Base-by-base conservation (phyloP, 768 basidiomycete species). In the Lactarius sanguifluus region DNA sequence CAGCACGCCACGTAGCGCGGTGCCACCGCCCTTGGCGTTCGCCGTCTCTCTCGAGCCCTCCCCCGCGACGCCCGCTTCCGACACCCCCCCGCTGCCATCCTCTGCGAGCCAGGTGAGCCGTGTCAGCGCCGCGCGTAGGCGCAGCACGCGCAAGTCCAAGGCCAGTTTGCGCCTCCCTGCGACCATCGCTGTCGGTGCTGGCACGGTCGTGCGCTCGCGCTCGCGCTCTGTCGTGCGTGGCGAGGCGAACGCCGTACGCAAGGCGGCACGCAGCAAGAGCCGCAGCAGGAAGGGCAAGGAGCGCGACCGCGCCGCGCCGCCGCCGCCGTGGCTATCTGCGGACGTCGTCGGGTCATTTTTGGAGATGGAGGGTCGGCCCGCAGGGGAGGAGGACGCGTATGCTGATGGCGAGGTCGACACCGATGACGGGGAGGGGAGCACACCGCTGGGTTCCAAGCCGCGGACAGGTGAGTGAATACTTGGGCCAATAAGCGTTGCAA, bases 101-200 rank as follows among this genome's bases (percentile, higher is more conserved):
- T 25, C n/a, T 2, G 28, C 72, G 16, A 81, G 78, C 59, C 72
- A 79, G 38, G 32, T 73, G 40, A 79, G 80, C 43, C 79, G 82
- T 9, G 80, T 92, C 3, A 81, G 82, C 5, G 86, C 91, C 5
- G 91, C 91, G 1, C 83, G 84, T 64, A 82, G 78, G 65, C 82
- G 90, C 47, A 89, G 87, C 73, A 79, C 80, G 52, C 81, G 88
- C 1, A 80, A 84, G 9, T 90, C 89, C 5, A 85, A 87, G 69
- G 82, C 85, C 28, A 90, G 88, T 72, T 76, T 92, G 9, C 84
- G 90, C 1, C 77, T 91, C 28, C 86, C 65, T 12, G 23, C 85
- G 0, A 25, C 52, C 25, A 58, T 61, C 9, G 32, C 67, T 20
- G 38, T 16, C n/a, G 47, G n/a, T 10, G 15, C 20, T 5, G 18